Evolutionary conservation across 1,284 basidiomycete genomes (phyloP), one percentile per base, ranked within the genome.

Genomic region (Stygiomarasmius scandens): DNA sequence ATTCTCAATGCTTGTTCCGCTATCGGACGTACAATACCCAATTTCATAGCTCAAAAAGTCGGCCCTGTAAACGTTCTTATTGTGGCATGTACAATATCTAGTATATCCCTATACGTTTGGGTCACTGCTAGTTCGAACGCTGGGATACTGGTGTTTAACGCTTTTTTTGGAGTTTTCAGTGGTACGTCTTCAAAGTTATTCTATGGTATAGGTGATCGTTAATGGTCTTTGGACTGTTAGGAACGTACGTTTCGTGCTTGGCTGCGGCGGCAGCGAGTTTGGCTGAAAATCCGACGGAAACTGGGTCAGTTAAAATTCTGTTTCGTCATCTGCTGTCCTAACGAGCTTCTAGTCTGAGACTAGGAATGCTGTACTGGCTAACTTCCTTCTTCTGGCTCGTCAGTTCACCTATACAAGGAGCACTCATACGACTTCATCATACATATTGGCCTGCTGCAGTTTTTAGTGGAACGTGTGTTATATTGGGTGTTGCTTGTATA

Each of bases 381-480:
- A 59, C 64, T 6, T 62, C 62, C 2, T 65, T 65, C 49, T 62
- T 60, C 49, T 65, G 64, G 64, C 60, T 65, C 8, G 64, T 55
- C 24, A 59, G 64, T 45, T 57, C 64, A 25, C 63, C 63, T 20
- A 55, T 65, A 10, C 64, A 65, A 52, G 64, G 64, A 11, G 62
- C 59, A 24, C 48, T 65, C 12, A 62, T 65, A 23, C 52, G 56
- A 0, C 16, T 59, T 4, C 52, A 58, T 16, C 54, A 54, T 46
- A 54, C 58, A 22, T 65, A 58, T 36, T 62, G 55, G 62, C 58
- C 64, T 11, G 54, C 58, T 27, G 55, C 59, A 12, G 56, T 63
- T 24, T 65, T 59, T 47, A 58, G 59, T 19, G 64, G 64, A 12
- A 43, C 52, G 14, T 46, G 47, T 22, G 64, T 63, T 23, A 46